Percentiles rank a stretch among this genome's conserved stretches.
Conservation (phyloP, 768 basidiomycete genomes). For the Lactifluus pinguis region DNA sequence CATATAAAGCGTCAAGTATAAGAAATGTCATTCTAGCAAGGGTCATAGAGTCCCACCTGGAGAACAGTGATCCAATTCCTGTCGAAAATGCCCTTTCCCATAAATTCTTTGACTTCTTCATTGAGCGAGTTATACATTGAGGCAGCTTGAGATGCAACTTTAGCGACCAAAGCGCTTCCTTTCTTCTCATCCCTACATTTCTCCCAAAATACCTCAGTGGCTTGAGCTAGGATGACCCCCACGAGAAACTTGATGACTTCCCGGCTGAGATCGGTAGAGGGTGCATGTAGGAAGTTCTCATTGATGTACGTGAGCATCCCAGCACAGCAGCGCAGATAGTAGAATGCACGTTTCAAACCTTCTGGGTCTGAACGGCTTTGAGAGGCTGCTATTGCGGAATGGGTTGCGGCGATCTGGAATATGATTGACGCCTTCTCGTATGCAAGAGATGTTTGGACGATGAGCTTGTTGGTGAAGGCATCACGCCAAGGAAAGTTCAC, state of each 20-base stretch:
- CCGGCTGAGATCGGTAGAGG: conserved; percentile 86
- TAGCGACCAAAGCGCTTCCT: conserved; percentile 61
- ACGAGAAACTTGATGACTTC: conserved; percentile 93
- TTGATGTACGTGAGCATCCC: conserved; percentile 99
- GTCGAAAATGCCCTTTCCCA: conserved; percentile 93
- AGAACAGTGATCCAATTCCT: conserved; percentile 86
- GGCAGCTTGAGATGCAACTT: conserved; percentile 78
- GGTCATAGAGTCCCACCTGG: conserved; percentile 41
- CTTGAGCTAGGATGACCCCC: conserved; percentile 83
- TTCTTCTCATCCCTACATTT: conserved; percentile 94
- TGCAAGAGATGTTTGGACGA: conserved; percentile 91
- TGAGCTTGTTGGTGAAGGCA: conserved; percentile 90
- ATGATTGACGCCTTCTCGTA: conserved; percentile 97
- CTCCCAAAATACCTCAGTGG: conserved; percentile 93
- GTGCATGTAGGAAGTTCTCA: conserved; percentile 98
- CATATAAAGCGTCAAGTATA: not conserved
- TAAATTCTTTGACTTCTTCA: conserved; percentile 94
- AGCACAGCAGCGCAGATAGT: conserved; percentile 81
- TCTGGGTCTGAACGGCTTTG: conserved; percentile 61
- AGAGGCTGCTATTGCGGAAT: conserved; percentile 81
- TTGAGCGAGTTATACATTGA: conserved; percentile 70
- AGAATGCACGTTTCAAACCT: conserved; percentile 51
- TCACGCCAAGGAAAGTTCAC: conserved; percentile 97
- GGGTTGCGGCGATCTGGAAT: conserved; percentile 91
- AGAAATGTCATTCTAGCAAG: not conserved